Percentiles rank a stretch among this genome's conserved stretches.
phyloP scores from a whole-genome alignment of 805 yeast species.

The Saccharomycopsis fermentans region DNA sequence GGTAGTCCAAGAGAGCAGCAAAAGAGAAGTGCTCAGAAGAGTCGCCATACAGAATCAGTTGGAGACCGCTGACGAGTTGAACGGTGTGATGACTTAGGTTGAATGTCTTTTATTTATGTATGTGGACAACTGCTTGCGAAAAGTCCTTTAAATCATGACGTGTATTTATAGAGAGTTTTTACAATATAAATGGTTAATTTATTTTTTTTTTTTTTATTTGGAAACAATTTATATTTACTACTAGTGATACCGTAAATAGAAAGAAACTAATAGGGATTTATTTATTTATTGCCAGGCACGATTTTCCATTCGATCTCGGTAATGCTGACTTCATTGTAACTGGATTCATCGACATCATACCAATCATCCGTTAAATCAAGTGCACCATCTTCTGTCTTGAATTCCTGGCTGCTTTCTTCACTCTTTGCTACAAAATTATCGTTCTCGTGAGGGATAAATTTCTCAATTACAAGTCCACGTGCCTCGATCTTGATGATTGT shows the following conservation, averaged over 20 bases:
- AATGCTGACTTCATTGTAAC: constrained; percentile 69
- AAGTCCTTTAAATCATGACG: background rate
- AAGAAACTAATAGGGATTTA: background rate
- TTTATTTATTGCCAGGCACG: constrained; percentile 18
- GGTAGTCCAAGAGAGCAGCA: constrained; percentile 71
- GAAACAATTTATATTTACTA: background rate
- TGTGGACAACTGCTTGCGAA: background rate
- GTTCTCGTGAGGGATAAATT: constrained; percentile 45
- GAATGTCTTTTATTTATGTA: too few relatives aligned
- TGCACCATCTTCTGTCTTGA: constrained; percentile 45
- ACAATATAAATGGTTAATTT: background rate
- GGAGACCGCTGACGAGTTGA: constrained; percentile 63
- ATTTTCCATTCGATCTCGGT: constrained; percentile 66
- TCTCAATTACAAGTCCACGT: constrained; percentile 69
- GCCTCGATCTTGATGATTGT: constrained; percentile 63
- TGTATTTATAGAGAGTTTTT: background rate
- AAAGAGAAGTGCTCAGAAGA: constrained; percentile 64
- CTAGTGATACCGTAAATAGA: background rate
- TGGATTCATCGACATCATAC: constrained; percentile 90
- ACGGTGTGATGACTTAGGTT: constrained; percentile 22
- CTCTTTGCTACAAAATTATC: constrained; percentile 53
- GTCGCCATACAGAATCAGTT: constrained; percentile 81
- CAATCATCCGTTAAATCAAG: constrained; percentile 68
- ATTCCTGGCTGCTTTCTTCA: constrained; percentile 39
- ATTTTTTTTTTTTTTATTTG: background rate